A percentile compares a stretch with the other conserved stretches of the same genome.
phyloP scores from a whole-genome alignment of 2,329 filamentous ascomycete genomes.

The Mycosphaerella sp. region DNA sequence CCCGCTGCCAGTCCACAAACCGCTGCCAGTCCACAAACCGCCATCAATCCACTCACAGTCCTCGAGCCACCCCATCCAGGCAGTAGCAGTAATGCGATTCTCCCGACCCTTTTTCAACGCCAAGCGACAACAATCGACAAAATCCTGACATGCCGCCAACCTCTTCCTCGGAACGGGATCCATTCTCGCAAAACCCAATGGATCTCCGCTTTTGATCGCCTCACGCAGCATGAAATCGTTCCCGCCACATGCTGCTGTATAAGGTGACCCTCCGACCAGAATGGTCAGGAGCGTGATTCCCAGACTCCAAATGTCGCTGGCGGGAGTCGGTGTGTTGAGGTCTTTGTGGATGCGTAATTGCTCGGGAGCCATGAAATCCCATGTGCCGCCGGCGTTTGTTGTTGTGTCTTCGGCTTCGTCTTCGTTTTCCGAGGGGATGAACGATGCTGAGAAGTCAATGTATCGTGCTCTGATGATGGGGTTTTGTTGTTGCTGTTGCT shows the following conservation, averaged over 20 bases:
- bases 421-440: slow-evolving; percentile 20
- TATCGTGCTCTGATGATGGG: slow-evolving; percentile 31
- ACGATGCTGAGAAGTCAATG: slow-evolving; percentile 43
- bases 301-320: slow-evolving; percentile 42
- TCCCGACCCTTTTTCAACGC: slow-evolving; percentile 36
- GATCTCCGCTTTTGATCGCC: slow-evolving; percentile 40
- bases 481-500: slow-evolving; percentile 8
- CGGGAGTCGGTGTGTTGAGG: slow-evolving; percentile 30
- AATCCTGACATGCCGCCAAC: slow-evolving; percentile 31
- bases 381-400: slow-evolving; percentile 39
- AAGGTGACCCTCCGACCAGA: slow-evolving; percentile 40
- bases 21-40: background rate
- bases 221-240: slow-evolving; percentile 42
- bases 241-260: slow-evolving; percentile 33
- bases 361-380: slow-evolving; percentile 42
- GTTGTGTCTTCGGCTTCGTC: slow-evolving; percentile 22
- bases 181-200: slow-evolving; percentile 38
- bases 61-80: slow-evolving; percentile 31
- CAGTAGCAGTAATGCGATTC: slow-evolving; percentile 26
- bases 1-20: background rate
- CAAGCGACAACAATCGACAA: slow-evolving; percentile 36
- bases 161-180: slow-evolving; percentile 33
- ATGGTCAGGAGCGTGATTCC: slow-evolving; percentile 42
- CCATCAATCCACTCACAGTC: slow-evolving; percentile 21
- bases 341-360: slow-evolving; percentile 30